phyloP scores from a whole-genome alignment of 352 stramenopile species.

The Pythium grandisporangium region DNA sequence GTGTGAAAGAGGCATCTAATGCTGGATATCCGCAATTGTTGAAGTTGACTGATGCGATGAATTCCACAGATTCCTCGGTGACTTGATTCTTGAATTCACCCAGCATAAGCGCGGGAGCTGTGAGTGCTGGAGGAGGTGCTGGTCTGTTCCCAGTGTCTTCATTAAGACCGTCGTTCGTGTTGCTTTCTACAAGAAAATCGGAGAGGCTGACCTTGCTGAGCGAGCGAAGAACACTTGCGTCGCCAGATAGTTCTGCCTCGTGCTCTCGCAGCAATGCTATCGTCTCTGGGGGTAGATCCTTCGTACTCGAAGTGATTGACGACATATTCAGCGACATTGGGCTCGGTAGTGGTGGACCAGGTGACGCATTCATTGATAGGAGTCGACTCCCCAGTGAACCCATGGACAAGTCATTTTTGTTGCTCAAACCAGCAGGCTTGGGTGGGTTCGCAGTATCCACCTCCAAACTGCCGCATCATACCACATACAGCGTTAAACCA shows the following conservation, averaged over 20 bases:
- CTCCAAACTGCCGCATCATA: no score
- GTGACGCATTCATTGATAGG: no score
- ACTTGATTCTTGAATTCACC: conserved; percentile 19
- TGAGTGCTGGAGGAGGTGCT: no score
- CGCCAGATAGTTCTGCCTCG: conserved; percentile 40
- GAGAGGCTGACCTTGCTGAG: conserved; percentile 46
- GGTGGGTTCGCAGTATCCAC: no score
- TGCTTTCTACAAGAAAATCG: no score
- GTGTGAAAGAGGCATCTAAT: conserved; percentile 27
- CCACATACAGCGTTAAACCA: no score
- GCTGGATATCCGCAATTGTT: conserved; percentile 50
- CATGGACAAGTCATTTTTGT: conserved; percentile 13
- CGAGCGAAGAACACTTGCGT: conserved; percentile 44
- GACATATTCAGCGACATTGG: conserved; percentile 34
- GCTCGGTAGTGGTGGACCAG: conserved; percentile 1
- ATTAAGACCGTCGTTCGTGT: no score
- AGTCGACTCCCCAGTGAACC: conserved; percentile 11
- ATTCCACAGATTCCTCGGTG: conserved; percentile 15
- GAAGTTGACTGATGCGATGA: conserved; percentile 47
- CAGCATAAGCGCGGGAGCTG: conserved; percentile 22
- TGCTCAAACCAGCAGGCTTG: no score
- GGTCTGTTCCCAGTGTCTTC: no score
- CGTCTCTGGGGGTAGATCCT: conserved; percentile 31
- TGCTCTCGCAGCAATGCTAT: conserved; percentile 48
- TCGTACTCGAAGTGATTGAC: conserved; percentile 37